Percentiles rank a stretch among this genome's conserved stretches.
phyloP scores from a whole-genome alignment of 129 eudicot genomes.

The Arctium minus region DNA sequence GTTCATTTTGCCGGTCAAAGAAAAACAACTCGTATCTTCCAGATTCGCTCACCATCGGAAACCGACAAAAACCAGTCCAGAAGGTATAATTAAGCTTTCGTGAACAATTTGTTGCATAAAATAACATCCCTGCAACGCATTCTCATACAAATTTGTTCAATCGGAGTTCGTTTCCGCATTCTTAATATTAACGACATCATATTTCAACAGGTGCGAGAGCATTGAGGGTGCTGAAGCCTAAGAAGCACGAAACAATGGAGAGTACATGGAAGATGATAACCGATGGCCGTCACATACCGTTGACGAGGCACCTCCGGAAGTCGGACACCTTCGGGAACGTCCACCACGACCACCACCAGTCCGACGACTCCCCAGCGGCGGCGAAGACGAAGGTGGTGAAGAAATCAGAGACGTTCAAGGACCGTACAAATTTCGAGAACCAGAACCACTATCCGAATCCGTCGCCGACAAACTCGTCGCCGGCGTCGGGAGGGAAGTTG shows the following conservation, averaged over 20 bases:
- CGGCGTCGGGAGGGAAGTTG: constrained; percentile 35
- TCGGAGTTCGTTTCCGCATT: no score
- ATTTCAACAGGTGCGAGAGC: constrained; percentile 48
- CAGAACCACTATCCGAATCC: constrained; percentile 14
- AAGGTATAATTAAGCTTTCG: constrained; percentile 33
- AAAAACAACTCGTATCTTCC: constrained; percentile 42
- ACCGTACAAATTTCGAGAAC: constrained; percentile 38
- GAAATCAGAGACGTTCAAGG: constrained; percentile 59
- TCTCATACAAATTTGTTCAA: background rate
- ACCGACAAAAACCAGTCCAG: constrained; percentile 39
- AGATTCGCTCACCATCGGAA: constrained; percentile 48
- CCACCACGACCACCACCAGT: constrained; percentile 15
- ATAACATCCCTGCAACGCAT: background rate
- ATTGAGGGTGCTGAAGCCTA: constrained; percentile 50
- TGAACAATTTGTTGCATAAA: background rate
- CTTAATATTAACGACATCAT: background rate
- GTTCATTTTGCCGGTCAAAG: constrained; percentile 16
- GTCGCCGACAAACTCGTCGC: constrained; percentile 6
- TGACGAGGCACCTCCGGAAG: constrained; percentile 50
- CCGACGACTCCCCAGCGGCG: background rate
- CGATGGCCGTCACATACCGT: constrained; percentile 62
- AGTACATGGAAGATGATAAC: constrained; percentile 76
- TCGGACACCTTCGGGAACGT: constrained; percentile 45
- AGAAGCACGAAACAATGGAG: constrained; percentile 62
- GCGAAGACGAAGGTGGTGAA: constrained; percentile 27